Evolutionary conservation across 176 grass and related monocot genomes (phyloP).

Genomic region (Pontederia crassipes): DNA sequence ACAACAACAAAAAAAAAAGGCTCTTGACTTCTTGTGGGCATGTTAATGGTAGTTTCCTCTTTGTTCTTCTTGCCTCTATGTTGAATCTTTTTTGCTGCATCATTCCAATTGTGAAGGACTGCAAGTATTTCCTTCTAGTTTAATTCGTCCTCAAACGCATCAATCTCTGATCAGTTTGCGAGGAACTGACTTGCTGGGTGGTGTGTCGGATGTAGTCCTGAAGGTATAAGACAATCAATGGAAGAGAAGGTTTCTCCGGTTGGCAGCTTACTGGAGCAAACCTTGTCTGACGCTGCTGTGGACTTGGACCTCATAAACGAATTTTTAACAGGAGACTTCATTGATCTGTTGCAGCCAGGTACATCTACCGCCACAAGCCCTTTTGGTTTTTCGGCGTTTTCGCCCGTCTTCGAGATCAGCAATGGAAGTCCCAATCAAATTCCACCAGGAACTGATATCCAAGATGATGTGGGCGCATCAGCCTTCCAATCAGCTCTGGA

Average conservation of each 20-base stretch:
- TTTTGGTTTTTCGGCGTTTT: slow-evolving; percentile 24
- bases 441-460: background rate
- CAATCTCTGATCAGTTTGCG: too few species aligned
- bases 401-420: slow-evolving; percentile 27
- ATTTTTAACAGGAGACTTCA: slow-evolving; percentile 49
- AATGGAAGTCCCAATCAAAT: slow-evolving; percentile 11
- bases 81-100: too few species aligned
- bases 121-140: too few species aligned
- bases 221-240: slow-evolving; percentile 17
- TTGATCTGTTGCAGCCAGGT: slow-evolving; percentile 39
- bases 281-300: slow-evolving; percentile 30
- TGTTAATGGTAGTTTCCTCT: too few species aligned
- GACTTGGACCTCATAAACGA: slow-evolving; percentile 72
- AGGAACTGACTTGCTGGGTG: too few species aligned
- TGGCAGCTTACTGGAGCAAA: slow-evolving; percentile 25
- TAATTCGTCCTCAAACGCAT: too few species aligned
- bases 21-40: too few species aligned
- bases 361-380: slow-evolving; percentile 10
- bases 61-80: too few species aligned
- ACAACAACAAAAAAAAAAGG: too few species aligned
- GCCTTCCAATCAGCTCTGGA: background rate
- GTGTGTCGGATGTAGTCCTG: too few species aligned
- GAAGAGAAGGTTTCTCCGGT: slow-evolving; percentile 34
- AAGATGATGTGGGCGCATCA: background rate
- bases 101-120: too few species aligned